These are phyloP conservation scores for Amorphotheca resinae DNA, from an alignment of 495 filamentous ascomycete species.

Conservation along the genomic window DNA sequence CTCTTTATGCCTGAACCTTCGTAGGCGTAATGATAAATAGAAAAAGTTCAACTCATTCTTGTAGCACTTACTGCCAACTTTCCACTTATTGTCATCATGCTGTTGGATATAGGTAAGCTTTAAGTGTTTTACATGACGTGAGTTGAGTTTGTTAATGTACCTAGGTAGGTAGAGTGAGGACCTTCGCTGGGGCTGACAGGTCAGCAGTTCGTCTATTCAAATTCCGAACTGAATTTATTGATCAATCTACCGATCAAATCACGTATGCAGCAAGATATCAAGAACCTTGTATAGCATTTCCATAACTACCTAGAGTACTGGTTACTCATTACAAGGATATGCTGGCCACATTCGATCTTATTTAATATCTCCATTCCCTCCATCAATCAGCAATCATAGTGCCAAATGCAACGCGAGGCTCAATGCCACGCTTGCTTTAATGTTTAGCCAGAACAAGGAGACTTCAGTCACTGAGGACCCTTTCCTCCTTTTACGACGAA, in stretches of 20 bases:
- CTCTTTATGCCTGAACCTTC: constrained; percentile 24
- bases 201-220: no score
- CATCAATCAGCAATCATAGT: neutral
- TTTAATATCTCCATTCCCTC: neutral
- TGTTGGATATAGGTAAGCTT: no score
- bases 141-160: no score
- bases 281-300: neutral
- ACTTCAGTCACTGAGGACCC: neutral
- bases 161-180: no score
- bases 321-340: neutral
- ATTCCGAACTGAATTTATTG: no score
- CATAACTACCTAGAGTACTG: neutral
- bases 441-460: neutral
- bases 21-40: constrained; percentile 1
- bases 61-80: no score
- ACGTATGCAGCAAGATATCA: neutral
- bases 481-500: neutral
- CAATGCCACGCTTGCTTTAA: neutral
- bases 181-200: no score
- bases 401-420: neutral
- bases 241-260: no score
- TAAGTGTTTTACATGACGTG: no score
- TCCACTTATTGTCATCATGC: no score
- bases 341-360: neutral
- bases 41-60: no score